Evolutionary conservation across 2,329 filamentous ascomycete species (phyloP).

Genomic region (Colletotrichum sp.): DNA sequence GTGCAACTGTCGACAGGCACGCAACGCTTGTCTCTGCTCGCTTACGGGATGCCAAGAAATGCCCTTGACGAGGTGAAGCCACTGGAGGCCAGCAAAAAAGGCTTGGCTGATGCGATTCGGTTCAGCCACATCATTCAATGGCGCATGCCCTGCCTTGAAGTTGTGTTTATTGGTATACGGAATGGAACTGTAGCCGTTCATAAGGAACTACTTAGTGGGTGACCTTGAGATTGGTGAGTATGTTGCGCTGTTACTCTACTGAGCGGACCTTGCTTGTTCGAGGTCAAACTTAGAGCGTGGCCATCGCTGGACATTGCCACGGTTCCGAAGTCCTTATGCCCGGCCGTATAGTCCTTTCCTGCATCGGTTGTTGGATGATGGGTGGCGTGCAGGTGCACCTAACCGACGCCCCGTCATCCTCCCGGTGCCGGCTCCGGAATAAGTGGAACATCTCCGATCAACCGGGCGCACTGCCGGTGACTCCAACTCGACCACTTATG

Average conservation of each 20-base stretch:
- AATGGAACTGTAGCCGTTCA: background rate
- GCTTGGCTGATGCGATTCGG: constrained; percentile 15
- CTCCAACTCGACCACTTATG: background rate
- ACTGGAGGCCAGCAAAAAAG: constrained; percentile 6
- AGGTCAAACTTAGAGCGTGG: background rate
- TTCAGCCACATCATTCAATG: constrained; percentile 3
- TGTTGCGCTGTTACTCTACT: background rate
- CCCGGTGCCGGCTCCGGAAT: background rate
- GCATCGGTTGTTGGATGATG: background rate
- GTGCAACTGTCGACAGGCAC: background rate
- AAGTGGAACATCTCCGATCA: background rate
- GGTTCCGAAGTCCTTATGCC: background rate
- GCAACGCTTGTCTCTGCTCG: background rate
- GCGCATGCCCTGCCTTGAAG: background rate
- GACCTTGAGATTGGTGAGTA: no score
- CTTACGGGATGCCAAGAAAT: background rate
- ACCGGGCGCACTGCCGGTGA: background rate
- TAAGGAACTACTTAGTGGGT: no score
- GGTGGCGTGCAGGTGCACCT: background rate
- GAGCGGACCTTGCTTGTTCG: background rate
- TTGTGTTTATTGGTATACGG: accelerated
- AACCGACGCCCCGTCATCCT: background rate
- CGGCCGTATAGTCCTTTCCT: accelerated
- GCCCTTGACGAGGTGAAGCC: background rate
- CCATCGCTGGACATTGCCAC: background rate